Evolutionary conservation across 169 alveolate species (phyloP).

Genomic region (Hepatocystis sp.): DNA sequence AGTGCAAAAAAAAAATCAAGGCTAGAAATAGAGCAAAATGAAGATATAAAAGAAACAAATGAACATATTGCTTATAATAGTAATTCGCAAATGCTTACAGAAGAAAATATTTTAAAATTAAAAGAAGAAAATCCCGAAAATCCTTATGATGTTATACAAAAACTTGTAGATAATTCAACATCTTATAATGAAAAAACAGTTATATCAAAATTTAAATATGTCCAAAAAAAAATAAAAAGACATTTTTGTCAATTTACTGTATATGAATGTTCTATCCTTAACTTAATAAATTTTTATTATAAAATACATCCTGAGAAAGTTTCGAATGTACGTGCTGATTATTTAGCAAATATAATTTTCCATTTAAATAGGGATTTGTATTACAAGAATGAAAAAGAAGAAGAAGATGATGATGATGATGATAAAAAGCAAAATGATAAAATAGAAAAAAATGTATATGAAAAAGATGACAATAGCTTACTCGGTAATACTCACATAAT

Average conservation of each 20-base stretch:
- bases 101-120: slow-evolving; percentile 40
- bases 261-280: slow-evolving; percentile 37
- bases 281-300: slow-evolving; percentile 32
- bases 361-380: slow-evolving; percentile 17
- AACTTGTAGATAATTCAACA: slow-evolving; percentile 26
- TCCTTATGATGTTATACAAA: slow-evolving; percentile 60
- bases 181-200: slow-evolving; percentile 56
- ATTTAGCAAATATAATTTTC: slow-evolving; percentile 37
- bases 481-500: too few relatives aligned
- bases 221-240: slow-evolving; percentile 50
- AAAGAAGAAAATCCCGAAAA: slow-evolving; percentile 24
- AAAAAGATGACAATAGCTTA: too few relatives aligned
- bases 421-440: too few relatives aligned
- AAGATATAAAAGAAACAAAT: slow-evolving; percentile 49
- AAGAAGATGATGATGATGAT: neutral
- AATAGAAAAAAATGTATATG: too few relatives aligned
- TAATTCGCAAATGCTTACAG: slow-evolving; percentile 52
- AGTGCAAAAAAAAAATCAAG: slow-evolving; percentile 20
- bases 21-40: slow-evolving; percentile 22
- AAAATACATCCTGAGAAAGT: slow-evolving; percentile 53
- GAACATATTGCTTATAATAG: slow-evolving; percentile 34
- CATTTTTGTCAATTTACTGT: slow-evolving; percentile 69
- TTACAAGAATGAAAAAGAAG: neutral
- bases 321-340: slow-evolving; percentile 31
- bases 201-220: slow-evolving; percentile 49